Base-by-base conservation (phyloP, 177 flowering plant species). In the Telopea speciosissima region DNA sequence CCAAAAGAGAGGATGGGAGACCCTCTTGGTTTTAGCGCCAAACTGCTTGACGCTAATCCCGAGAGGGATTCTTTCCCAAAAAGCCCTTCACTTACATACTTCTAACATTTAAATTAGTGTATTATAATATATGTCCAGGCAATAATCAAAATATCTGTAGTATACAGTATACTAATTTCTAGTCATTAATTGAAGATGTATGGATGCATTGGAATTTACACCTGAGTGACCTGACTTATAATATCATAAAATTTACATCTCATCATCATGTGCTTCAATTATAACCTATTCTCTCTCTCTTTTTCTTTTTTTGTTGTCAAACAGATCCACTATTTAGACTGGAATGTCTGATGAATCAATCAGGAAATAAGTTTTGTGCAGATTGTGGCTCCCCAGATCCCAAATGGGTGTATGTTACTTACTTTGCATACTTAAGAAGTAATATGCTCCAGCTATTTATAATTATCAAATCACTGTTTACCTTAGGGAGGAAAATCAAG, bases 371-470 rank as follows among this genome's bases (percentile, higher is more conserved):
- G 33, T 12, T 75, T 42, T 93, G 98, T 82, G 97, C 98, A 79
- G 98, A 93, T 73, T 93, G 98, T 81, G 93, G 95, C 73, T 80
- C 96, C 65, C 85, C 87, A 49, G 93, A 91, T 84, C 97, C 98
- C 67, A 91, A 90, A 85, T 93, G 98, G 97, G 96, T 89, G 98
- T 93, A 86, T 79, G 97, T 87, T 68, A 76, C 66, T 19, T 31
- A 68, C 24, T 11, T 67, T 62, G 23, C 24, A 49, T 49, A 8
- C 31, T 68, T 59, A 33, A 60, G 31, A 14, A 69, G 71, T 25
- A 11, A 12, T 5, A 49, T 49, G 40, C 13, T 12, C 54, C 54
- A 49, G 7, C 19, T 49, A 16, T 16, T 49, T 13, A 12, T 12
- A 49, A 49, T 49, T 2, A 49, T 12, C 19, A 16, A 49, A 49